phyloP scores from a whole-genome alignment of 2,329 filamentous ascomycete genomes.

The Lasiodiplodia theobromae region DNA sequence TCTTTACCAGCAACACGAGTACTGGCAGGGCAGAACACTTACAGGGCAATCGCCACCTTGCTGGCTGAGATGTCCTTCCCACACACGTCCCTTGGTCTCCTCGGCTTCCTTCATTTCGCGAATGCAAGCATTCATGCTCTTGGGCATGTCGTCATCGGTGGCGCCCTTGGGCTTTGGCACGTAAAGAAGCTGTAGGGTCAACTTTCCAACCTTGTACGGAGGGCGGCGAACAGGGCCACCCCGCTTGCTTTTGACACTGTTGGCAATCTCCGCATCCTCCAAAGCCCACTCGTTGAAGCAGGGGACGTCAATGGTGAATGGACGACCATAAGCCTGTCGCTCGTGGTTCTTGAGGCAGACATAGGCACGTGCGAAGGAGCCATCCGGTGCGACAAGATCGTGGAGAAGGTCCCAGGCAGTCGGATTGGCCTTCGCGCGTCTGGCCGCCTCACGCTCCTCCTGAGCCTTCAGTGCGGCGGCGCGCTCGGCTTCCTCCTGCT shows the following conservation, averaged over 20 bases:
- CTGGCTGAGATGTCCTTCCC: slow-evolving; percentile 90
- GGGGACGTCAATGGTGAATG: slow-evolving; percentile 84
- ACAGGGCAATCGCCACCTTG: slow-evolving; percentile 97
- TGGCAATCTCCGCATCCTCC: slow-evolving; percentile 74
- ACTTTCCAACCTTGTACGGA: slow-evolving; percentile 95
- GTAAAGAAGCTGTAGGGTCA: slow-evolving; percentile 92
- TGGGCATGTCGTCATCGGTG: slow-evolving; percentile 95
- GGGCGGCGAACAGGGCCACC: slow-evolving; percentile 77
- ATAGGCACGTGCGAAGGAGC: slow-evolving; percentile 93
- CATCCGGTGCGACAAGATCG: slow-evolving; percentile 85
- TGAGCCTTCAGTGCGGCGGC: slow-evolving; percentile 61
- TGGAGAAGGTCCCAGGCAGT: slow-evolving; percentile 87
- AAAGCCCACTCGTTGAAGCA: slow-evolving; percentile 99
- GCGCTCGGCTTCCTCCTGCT: slow-evolving; percentile 85
- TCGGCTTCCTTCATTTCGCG: slow-evolving; percentile 92
- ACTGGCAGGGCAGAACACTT: slow-evolving; percentile 55
- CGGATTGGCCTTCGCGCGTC: slow-evolving; percentile 64
- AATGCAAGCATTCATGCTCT: slow-evolving; percentile 98
- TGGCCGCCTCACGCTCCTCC: slow-evolving; percentile 53
- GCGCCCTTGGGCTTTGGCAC: slow-evolving; percentile 89
- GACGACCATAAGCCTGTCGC: slow-evolving; percentile 83
- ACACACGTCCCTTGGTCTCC: slow-evolving; percentile 76
- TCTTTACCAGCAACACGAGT: background rate
- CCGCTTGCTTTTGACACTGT: slow-evolving; percentile 92
- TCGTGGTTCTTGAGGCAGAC: slow-evolving; percentile 95